Evolutionary conservation across 345 rosid species (phyloP), one percentile per base, ranked within the genome.

Genomic region (Triadica sebifera): DNA sequence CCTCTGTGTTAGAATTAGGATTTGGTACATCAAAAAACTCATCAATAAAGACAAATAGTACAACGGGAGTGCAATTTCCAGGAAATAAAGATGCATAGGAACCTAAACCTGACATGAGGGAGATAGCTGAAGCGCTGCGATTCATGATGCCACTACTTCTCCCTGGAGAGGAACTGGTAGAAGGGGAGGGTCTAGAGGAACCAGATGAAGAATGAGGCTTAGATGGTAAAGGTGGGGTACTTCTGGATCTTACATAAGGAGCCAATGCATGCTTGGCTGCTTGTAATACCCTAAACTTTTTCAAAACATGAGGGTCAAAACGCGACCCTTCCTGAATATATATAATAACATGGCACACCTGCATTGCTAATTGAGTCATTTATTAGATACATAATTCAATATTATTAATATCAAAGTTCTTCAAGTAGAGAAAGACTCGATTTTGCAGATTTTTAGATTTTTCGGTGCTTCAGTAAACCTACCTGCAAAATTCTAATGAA

Each of bases 261-360:
- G 77, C 82, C 74, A 90, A 68, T 50, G 88, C 83, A 64, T 90
- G 84, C 83, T 90, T 92, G 17, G 97, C 87, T 55, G 91, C 84
- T 84, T 92, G 97, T 70, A 92, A 80, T n/a, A 90, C 84, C 68
- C 96, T 87, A 38, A 92, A 89, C 61, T 85, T 89, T 81, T 87
- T 85, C 92, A 92, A 85, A 57, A 67, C 70, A 77, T 83, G 86
- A 66, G 89, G 84, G 73, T 89, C 88, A 60, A 92, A 85, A 53
- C 84, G 84, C 50, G 93, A 87, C 45, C 93, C 92, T 73, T 90
- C 93, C 74, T 80, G 88, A 51, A 90, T 81, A 76, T 85, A 86
- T 65, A 92, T 71, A 59, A 92, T 76, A 65, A 89, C 80, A 87
- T 92, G 97, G 82, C 96, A 92, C 20, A 90, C 97, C 97, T 92